Base-by-base conservation (phyloP, 345 rosid species). In the Boechera stricta region DNA sequence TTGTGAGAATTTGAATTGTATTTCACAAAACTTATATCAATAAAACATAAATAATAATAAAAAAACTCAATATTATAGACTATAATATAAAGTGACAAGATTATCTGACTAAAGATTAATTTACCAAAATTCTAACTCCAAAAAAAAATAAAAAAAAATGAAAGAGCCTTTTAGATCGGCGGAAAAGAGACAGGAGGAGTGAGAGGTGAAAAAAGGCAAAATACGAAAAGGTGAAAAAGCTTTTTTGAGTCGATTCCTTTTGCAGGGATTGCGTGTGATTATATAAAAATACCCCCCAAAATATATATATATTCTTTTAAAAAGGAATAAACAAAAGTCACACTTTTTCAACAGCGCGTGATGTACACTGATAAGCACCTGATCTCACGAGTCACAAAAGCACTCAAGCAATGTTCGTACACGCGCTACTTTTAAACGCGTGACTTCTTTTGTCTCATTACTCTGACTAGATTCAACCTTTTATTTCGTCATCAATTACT, bases 241-340 rank as follows among this genome's bases (percentile, higher is more conserved):
- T 70, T 28, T 70, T 69, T 77, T 77, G 75, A 10, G 71, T 39
- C 49, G 80, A 77, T 77, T 77, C 80, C 71, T 77, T 77, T 77
- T 77, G 80, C 80, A 70, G 75, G 71, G 80, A 70, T 77, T 77
- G 80, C 80, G 80, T 77, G 75, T 77, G 65, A 77, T 9, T 38
- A 8, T 39, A 35, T 7, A 33, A 33, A 33, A 33, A 35, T 35
- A 35, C 38, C 38, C 9, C 38, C 38, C 6, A 33, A 33, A 32
- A 4, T 32, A 4, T 32, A 21, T 21, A 21, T 21, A 21, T 21
- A 21, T 32, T 0, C 5, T 33, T 33, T 5, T 4, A 21, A 41
- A 24, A 38, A n/a, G 29, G 11, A 49, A 60, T 41, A 4, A 38
- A 28, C 52, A 31, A 10, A 9, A 26, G 4, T 62, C 54, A 69